These are phyloP conservation scores for Apiospora phragmitis DNA, from an alignment of 2,329 filamentous ascomycete genomes.

Conservation along the genomic window DNA sequence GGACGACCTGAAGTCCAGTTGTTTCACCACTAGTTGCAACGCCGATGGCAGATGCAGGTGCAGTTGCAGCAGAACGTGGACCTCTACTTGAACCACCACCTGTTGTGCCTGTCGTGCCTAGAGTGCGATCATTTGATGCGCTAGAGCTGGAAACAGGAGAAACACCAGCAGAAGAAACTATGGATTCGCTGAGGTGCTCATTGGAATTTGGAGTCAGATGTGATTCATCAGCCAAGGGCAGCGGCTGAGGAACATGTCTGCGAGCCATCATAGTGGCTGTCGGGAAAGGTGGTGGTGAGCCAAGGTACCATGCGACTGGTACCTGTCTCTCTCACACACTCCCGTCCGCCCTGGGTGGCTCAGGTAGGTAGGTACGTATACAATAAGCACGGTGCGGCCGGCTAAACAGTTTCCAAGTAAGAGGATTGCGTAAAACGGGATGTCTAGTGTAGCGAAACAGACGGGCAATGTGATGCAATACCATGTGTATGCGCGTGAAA, in stretches of 20 bases:
- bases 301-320: conserved; percentile 12
- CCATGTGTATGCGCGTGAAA: background rate
- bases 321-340: conserved; percentile 7
- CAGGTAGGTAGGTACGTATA: conserved; percentile 1
- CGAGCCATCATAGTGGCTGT: conserved; percentile 49
- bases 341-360: background rate
- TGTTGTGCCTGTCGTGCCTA: background rate
- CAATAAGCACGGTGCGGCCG: conserved; percentile 5
- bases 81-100: conserved; percentile 1
- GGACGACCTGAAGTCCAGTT: conserved; percentile 26
- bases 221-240: conserved; percentile 46
- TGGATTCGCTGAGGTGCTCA: conserved; percentile 8
- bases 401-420: conserved; percentile 3
- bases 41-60: conserved; percentile 2
- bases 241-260: conserved; percentile 59
- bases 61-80: background rate
- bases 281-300: conserved; percentile 20
- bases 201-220: background rate
- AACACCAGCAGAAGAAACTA: conserved; percentile 4
- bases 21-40: conserved; percentile 13
- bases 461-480: conserved; percentile 4
- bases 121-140: conserved; percentile 7
- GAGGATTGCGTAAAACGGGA: conserved; percentile 5
- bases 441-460: conserved; percentile 1
- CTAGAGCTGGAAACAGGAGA: conserved; percentile 3